Conservation (phyloP, 108 stramenopile species). For the Chaetoceros tenuissimus region DNA sequence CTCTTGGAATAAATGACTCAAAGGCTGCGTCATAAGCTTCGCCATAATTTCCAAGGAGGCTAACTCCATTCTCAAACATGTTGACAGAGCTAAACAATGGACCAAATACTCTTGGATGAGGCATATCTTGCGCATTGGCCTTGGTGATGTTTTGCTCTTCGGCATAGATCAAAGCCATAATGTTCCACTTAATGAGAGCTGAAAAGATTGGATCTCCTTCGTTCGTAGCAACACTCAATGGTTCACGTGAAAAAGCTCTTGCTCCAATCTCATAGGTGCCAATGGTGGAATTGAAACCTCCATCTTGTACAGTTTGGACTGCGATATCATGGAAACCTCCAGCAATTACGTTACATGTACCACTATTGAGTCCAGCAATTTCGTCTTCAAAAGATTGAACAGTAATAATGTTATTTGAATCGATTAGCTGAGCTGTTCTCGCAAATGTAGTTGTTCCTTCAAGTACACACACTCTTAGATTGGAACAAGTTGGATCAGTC, state of each 20-base stretch:
- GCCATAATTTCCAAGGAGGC: conserved; percentile 7
- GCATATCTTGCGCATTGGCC: conserved; percentile 4
- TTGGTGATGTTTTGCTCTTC: conserved; percentile 2
- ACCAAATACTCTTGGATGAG: conserved; percentile 1
- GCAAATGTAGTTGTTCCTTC: conserved; percentile 20
- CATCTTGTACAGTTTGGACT: conserved; percentile 5
- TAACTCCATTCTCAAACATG: conserved; percentile 3
- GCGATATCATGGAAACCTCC: conserved; percentile 11
- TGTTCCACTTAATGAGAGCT: conserved; percentile 1
- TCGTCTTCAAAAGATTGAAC: background rate
- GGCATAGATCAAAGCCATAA: conserved; percentile 1
- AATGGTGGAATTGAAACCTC: conserved; percentile 13
- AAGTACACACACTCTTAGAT: conserved; percentile 21
- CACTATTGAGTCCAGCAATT: conserved; percentile 7
- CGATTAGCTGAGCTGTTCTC: conserved; percentile 11
- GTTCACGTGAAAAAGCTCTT: conserved; percentile 15
- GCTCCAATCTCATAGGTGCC: conserved; percentile 14
- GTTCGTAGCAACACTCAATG: conserved; percentile 28
- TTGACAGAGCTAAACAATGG: background rate
- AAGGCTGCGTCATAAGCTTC: conserved; percentile 8
- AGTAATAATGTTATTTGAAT: conserved; percentile 11
- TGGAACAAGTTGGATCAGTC: conserved; percentile 8
- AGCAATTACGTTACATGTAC: conserved; percentile 23
- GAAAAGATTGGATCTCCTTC: background rate
- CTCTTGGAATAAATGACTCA: conserved; percentile 9